phyloP scores from a whole-genome alignment of 768 basidiomycete species.

The Candolleomyces aberdarensis region DNA sequence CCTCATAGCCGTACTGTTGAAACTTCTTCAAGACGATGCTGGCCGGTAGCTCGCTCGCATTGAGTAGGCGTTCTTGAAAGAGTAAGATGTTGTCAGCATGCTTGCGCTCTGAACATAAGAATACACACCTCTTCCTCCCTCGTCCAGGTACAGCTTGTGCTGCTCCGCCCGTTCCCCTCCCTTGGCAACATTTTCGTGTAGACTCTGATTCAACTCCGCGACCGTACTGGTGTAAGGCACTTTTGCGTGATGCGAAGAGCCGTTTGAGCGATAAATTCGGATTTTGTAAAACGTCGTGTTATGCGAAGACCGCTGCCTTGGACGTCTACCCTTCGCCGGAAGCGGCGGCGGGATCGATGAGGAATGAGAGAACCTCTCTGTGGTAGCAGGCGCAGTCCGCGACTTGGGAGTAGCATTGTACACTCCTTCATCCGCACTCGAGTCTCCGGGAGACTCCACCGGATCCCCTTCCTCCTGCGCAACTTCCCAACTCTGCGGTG shows the following conservation, averaged over 20 bases:
- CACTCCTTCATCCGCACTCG: neutral
- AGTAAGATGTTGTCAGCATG: neutral
- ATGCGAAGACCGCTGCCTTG: slow-evolving; percentile 1
- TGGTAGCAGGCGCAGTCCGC: too few relatives aligned
- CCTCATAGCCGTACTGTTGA: slow-evolving; percentile 86
- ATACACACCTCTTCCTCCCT: slow-evolving; percentile 67
- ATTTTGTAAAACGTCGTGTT: slow-evolving; percentile 44
- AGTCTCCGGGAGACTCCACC: neutral
- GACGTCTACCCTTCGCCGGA: neutral
- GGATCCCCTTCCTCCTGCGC: neutral
- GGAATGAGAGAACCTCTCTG: too few relatives aligned
- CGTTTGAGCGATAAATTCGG: slow-evolving; percentile 75
- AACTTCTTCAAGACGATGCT: slow-evolving; percentile 80
- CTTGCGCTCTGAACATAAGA: neutral
- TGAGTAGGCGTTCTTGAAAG: slow-evolving; percentile 73
- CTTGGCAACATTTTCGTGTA: slow-evolving; percentile 56
- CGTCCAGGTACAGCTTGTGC: slow-evolving; percentile 71
- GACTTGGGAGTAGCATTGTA: neutral
- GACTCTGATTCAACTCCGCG: slow-evolving; percentile 54
- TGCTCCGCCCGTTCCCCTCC: slow-evolving; percentile 48
- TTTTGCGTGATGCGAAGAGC: slow-evolving; percentile 66
- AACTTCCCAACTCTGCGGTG: slow-evolving; percentile 3
- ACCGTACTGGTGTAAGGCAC: slow-evolving; percentile 67
- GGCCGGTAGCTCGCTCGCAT: slow-evolving; percentile 78
- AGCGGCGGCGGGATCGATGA: too few relatives aligned